Conservation (phyloP, 768 basidiomycete genomes). For the Mycena haematopus region DNA sequence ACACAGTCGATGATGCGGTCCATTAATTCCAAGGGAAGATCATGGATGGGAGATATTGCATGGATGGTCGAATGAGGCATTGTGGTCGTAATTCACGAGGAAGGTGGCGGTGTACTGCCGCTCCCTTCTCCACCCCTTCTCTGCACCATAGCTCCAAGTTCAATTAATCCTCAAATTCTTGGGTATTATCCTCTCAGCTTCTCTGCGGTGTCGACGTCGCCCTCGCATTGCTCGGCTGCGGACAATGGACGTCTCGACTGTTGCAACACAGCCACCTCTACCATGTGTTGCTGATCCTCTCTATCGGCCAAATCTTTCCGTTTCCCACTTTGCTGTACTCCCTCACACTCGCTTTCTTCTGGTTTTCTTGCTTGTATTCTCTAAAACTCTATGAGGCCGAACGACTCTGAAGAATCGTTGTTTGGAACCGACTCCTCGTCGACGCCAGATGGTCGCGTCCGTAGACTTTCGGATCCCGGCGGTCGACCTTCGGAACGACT, state of each 20-base stretch:
- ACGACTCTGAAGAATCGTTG: conserved; percentile 12
- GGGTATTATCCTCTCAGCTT: too few relatives aligned
- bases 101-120: too few relatives aligned
- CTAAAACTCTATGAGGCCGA: conserved; percentile 8
- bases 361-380: conserved; percentile 2
- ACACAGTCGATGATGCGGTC: conserved; percentile 13
- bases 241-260: neutral
- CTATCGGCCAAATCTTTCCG: conserved; percentile 3
- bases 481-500: conserved; percentile 16
- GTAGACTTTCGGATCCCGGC: conserved; percentile 27
- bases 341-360: conserved; percentile 3
- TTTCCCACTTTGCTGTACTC: neutral
- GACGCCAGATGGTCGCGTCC: conserved; percentile 28
- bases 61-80: neutral
- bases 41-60: neutral
- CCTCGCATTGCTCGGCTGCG: too few relatives aligned
- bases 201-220: too few relatives aligned
- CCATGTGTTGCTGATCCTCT: conserved; percentile 4
- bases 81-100: too few relatives aligned
- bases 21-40: neutral
- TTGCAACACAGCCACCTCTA: neutral
- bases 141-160: too few relatives aligned
- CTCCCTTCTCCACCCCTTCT: too few relatives aligned
- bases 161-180: too few relatives aligned
- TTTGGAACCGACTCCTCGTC: conserved; percentile 22